Evolutionary conservation across 2,329 filamentous ascomycete species (phyloP).

Genomic region (Talaromyces rugulosus): DNA sequence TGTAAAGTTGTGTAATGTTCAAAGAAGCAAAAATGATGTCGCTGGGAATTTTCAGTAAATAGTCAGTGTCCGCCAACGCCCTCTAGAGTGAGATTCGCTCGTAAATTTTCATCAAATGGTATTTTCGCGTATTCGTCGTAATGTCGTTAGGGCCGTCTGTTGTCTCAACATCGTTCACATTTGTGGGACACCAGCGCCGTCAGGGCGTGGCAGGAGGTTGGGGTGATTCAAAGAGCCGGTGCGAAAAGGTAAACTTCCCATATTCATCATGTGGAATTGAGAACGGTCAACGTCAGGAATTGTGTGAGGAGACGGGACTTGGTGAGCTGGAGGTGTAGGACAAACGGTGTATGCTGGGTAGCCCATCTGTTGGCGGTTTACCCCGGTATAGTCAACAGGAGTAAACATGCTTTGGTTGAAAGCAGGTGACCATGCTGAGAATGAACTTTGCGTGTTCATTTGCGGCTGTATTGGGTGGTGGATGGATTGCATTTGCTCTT

Average conservation of each 20-base stretch:
- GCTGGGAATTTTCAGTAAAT: not conserved
- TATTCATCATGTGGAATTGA: slow-evolving; percentile 7
- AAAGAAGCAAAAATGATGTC: not conserved
- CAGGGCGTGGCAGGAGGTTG: slow-evolving; percentile 13
- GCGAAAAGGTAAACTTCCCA: slow-evolving; percentile 22
- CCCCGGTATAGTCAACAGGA: slow-evolving; percentile 25
- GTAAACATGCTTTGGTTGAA: slow-evolving; percentile 33
- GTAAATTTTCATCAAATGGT: not conserved
- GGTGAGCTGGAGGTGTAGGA: slow-evolving; percentile 22
- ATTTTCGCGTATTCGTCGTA: not conserved
- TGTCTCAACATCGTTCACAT: not conserved
- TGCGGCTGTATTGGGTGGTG: slow-evolving; percentile 19
- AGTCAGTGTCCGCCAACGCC: not conserved
- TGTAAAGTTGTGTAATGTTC: not conserved
- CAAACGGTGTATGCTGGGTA: slow-evolving; percentile 22
- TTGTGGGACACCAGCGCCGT: not conserved
- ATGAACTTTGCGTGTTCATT: slow-evolving; percentile 19
- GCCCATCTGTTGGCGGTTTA: slow-evolving; percentile 23
- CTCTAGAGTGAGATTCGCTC: not conserved
- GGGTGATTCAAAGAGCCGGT: slow-evolving; percentile 29
- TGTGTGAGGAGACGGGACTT: slow-evolving; percentile 3
- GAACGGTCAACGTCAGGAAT: slow-evolving; percentile 11
- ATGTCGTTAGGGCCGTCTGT: not conserved
- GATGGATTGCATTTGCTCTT: slow-evolving; percentile 19
- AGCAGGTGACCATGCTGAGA: slow-evolving; percentile 27